Conservation (phyloP, 83 land plant genomes). For the Picea mariana region DNA sequence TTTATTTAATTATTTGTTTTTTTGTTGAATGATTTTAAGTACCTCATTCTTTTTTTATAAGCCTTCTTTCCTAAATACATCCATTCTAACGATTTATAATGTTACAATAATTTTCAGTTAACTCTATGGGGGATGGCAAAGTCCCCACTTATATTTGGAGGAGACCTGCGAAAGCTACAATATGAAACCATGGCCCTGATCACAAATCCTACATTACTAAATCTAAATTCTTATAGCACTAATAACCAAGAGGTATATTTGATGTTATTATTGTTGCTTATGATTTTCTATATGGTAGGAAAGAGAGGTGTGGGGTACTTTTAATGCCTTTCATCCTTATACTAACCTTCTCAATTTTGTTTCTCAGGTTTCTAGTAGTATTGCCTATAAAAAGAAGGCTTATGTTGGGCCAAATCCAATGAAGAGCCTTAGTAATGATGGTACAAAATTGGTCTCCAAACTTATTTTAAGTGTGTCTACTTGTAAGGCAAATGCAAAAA, state of each 20-base stretch:
- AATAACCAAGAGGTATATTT: constrained; percentile 70
- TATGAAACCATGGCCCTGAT: constrained; percentile 52
- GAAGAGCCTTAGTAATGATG: not conserved
- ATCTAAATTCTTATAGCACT: constrained; percentile 69
- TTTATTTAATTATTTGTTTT: not conserved
- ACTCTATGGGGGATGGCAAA: constrained; percentile 90
- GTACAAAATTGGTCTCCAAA: not conserved
- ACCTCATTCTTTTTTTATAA: not conserved
- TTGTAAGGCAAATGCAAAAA: not conserved
- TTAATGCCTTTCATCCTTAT: not conserved
- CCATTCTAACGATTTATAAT: not conserved
- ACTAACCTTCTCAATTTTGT: not conserved
- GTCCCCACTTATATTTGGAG: constrained; percentile 93
- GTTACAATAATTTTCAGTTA: constrained; percentile 41
- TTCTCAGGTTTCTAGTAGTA: constrained; percentile 38
- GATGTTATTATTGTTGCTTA: not conserved
- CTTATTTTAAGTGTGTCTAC: not conserved
- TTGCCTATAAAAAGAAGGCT: not conserved
- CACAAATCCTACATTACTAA: constrained; percentile 70
- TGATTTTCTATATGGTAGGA: no score
- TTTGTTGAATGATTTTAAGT: not conserved
- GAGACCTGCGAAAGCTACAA: constrained; percentile 78
- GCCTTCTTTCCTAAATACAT: no score
- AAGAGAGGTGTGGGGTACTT: not conserved
- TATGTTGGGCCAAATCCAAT: not conserved